phyloP scores from a whole-genome alignment of 768 basidiomycete genomes.

The Pisolithus microcarpus region DNA sequence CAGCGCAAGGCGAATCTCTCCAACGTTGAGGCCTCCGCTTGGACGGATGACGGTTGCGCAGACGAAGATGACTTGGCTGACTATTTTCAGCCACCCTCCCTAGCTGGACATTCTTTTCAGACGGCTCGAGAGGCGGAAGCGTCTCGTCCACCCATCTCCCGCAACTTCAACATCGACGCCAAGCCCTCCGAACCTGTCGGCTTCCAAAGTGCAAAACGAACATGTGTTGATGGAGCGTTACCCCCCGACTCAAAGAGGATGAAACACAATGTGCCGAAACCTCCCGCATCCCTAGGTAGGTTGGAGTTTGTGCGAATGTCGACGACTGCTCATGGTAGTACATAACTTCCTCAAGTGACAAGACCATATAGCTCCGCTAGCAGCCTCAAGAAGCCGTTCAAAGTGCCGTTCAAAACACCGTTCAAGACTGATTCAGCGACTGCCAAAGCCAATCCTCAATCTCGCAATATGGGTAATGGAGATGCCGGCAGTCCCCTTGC shows the following conservation, averaged over 20 bases:
- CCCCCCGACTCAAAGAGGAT: conserved; percentile 15
- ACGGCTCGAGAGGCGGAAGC: background rate
- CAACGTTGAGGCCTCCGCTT: conserved; percentile 21
- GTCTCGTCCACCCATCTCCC: background rate
- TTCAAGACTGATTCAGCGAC: conserved; percentile 22
- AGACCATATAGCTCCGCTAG: conserved; percentile 38
- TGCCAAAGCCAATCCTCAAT: background rate
- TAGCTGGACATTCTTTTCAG: background rate
- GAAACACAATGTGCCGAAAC: conserved; percentile 15
- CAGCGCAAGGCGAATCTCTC: conserved; percentile 46
- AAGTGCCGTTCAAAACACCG: conserved; percentile 35
- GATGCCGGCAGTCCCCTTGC: background rate
- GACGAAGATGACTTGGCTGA: conserved; percentile 16
- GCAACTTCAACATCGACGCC: too few relatives aligned
- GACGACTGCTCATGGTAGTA: background rate
- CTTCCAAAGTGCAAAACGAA: conserved; percentile 16
- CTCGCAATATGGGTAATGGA: background rate
- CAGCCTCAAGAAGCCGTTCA: conserved; percentile 44
- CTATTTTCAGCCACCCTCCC: background rate
- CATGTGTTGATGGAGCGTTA: conserved; percentile 3
- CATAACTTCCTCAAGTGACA: conserved; percentile 31
- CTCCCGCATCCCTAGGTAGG: conserved; percentile 18
- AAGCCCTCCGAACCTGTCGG: conserved; percentile 1
- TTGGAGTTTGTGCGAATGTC: background rate
- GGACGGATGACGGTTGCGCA: conserved; percentile 20